phyloP scores from a whole-genome alignment of 371 early-diverging fungal species.

The Sporodiniella umbellata region DNA sequence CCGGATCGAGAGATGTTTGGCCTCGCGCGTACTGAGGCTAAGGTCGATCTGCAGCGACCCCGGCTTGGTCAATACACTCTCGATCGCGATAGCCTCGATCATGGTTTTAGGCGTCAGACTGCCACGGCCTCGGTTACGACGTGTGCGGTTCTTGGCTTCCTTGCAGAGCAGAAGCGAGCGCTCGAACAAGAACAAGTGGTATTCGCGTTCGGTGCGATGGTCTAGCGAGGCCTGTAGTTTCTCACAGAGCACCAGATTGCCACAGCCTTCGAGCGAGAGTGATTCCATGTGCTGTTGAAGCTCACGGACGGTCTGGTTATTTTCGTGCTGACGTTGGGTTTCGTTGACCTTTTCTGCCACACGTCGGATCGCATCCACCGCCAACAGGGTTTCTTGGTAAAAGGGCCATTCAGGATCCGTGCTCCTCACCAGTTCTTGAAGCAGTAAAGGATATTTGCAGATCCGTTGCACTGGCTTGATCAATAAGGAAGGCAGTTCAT shows the following conservation, averaged over 20 bases:
- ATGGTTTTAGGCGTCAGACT: slow-evolving; percentile 65
- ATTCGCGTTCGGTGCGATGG: slow-evolving; percentile 67
- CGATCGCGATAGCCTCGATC: slow-evolving; percentile 20
- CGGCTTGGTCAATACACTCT: slow-evolving; percentile 5
- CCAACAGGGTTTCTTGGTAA: slow-evolving; percentile 74
- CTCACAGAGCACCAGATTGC: slow-evolving; percentile 79
- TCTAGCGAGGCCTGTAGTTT: slow-evolving; percentile 64
- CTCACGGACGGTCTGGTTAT: slow-evolving; percentile 71
- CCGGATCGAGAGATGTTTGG: slow-evolving; percentile 79
- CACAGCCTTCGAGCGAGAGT: slow-evolving; percentile 59
- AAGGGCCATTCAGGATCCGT: slow-evolving; percentile 68
- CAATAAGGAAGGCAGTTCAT: slow-evolving; percentile 85
- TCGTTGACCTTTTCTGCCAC: slow-evolving; percentile 93
- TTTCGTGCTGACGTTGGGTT: slow-evolving; percentile 85
- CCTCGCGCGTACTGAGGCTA: slow-evolving; percentile 65
- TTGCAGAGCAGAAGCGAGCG: slow-evolving; percentile 81
- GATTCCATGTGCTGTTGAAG: slow-evolving; percentile 66
- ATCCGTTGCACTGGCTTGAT: slow-evolving; percentile 98
- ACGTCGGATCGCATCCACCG: slow-evolving; percentile 78
- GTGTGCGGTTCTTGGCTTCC: slow-evolving; percentile 33
- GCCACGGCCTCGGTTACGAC: slow-evolving; percentile 39
- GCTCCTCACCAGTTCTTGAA: slow-evolving; percentile 82
- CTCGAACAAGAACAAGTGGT: slow-evolving; percentile 87
- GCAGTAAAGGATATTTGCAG: slow-evolving; percentile 92
- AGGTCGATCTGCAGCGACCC: slow-evolving; percentile 71